A percentile compares a stretch with the other conserved stretches of the same genome.
These are phyloP conservation scores for Multifurca ochricompacta DNA, from an alignment of 768 basidiomycete species.

Conservation along the genomic window DNA sequence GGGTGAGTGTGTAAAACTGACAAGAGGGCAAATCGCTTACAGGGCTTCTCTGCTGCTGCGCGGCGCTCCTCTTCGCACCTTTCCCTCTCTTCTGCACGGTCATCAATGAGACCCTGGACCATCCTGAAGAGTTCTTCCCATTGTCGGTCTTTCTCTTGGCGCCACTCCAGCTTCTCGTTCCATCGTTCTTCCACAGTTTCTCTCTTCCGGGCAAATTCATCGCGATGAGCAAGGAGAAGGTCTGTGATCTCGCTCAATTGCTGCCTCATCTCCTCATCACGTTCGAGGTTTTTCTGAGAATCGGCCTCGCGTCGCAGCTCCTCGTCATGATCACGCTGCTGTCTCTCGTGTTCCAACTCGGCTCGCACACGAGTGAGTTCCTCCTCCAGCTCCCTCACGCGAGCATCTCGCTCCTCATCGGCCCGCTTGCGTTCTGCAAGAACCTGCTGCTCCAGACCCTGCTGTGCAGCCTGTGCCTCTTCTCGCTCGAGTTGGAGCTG, in stretches of 20 bases:
- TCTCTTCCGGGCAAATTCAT: conserved; percentile 52
- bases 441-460: conserved; percentile 15
- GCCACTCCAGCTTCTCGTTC: conserved; percentile 51
- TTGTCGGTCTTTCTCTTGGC: conserved; percentile 50
- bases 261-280: conserved; percentile 48
- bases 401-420: conserved; percentile 43
- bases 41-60: conserved; percentile 47
- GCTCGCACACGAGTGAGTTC: conserved; percentile 49
- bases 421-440: conserved; percentile 21
- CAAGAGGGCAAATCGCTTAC: conserved; percentile 31
- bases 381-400: conserved; percentile 54
- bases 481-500: conserved; percentile 17
- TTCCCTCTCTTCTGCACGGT: conserved; percentile 44
- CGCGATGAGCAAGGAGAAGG: conserved; percentile 58
- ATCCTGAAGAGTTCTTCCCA: conserved; percentile 53
- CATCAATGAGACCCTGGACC: conserved; percentile 49
- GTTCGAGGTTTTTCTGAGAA: conserved; percentile 46
- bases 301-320: conserved; percentile 57
- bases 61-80: conserved; percentile 45
- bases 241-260: conserved; percentile 70
- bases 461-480: conserved; percentile 18
- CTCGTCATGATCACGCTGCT: conserved; percentile 49
- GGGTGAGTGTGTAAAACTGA: conserved; percentile 16
- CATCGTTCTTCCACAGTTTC: conserved; percentile 53
- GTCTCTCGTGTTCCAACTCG: conserved; percentile 58